phyloP scores from a whole-genome alignment of 2,329 filamentous ascomycete species.

The Aspergillus hiratsukae region DNA sequence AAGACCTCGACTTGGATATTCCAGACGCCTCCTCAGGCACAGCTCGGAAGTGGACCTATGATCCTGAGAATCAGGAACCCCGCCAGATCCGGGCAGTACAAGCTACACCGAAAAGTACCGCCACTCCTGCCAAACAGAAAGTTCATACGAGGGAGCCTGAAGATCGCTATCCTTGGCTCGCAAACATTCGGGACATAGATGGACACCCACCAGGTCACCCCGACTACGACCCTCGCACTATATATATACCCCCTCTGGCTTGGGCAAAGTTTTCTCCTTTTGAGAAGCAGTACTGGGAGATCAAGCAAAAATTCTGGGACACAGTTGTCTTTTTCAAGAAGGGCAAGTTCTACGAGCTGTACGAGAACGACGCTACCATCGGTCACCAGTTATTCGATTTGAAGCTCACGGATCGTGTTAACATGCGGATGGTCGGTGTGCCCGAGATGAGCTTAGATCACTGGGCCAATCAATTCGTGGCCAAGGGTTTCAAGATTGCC shows the following conservation, averaged over 20 bases:
- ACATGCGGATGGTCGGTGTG: constrained; percentile 99
- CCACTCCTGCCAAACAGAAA: constrained; percentile 53
- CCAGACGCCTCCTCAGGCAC: constrained; percentile 59
- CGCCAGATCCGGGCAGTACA: constrained; percentile 45
- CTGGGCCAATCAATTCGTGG: constrained; percentile 98
- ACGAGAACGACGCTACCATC: constrained; percentile 94
- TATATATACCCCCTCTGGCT: constrained; percentile 80
- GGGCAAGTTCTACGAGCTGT: constrained; percentile 97
- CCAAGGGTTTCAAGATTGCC: constrained; percentile 96
- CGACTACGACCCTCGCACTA: constrained; percentile 83
- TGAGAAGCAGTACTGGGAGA: constrained; percentile 98
- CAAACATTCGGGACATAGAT: constrained; percentile 78
- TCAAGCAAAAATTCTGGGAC: constrained; percentile 97
- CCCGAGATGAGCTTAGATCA: constrained; percentile 92
- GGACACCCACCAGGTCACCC: constrained; percentile 71
- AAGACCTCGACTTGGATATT: constrained; percentile 54
- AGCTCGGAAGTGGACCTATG: constrained; percentile 75
- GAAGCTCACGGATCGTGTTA: constrained; percentile 95
- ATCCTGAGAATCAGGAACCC: constrained; percentile 55
- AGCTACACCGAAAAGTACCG: constrained; percentile 29
- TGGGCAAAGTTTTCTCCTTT: constrained; percentile 86
- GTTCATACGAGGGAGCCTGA: constrained; percentile 79
- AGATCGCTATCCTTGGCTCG: constrained; percentile 84
- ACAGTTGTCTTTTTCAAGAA: constrained; percentile 99
- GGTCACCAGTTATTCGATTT: constrained; percentile 96